A percentile compares a stretch with the other conserved stretches of the same genome.
phyloP scores from a whole-genome alignment of 305 asterid genomes.

The Rubia occidens region DNA sequence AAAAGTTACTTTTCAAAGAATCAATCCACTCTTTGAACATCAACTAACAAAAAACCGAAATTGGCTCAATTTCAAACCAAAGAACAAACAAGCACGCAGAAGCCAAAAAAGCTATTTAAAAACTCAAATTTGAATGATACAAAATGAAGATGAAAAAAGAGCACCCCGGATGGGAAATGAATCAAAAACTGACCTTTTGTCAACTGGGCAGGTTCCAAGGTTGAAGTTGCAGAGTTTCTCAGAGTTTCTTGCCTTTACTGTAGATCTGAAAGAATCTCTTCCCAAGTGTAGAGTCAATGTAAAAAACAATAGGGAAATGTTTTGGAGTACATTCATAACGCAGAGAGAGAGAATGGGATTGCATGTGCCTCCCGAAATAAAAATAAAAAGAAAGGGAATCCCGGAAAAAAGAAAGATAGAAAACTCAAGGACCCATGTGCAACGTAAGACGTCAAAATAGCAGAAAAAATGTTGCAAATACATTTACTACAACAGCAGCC shows the following conservation, averaged over 20 bases:
- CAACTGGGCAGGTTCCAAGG: constrained; percentile 4
- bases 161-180: neutral
- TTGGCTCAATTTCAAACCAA: neutral
- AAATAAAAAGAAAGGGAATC: constrained; percentile 6
- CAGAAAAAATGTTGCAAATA: constrained; percentile 19
- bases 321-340: constrained; percentile 41
- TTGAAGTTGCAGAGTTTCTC: constrained; percentile 8
- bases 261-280: constrained; percentile 86
- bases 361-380: constrained; percentile 39
- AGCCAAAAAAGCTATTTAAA: neutral
- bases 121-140: neutral
- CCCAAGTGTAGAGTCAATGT: constrained; percentile 37
- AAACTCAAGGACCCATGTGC: constrained; percentile 64
- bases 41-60: neutral
- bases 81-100: neutral
- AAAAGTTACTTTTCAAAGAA: neutral
- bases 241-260: constrained; percentile 31
- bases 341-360: constrained; percentile 38
- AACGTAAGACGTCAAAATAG: constrained; percentile 27
- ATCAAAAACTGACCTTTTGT: constrained; percentile 15
- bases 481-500: constrained; percentile 5
- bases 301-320: constrained; percentile 31
- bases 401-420: constrained; percentile 11
- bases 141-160: neutral
- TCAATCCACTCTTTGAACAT: neutral